These are phyloP conservation scores for Citrus australasica DNA, from an alignment of 345 rosid species.

Conservation along the genomic window DNA sequence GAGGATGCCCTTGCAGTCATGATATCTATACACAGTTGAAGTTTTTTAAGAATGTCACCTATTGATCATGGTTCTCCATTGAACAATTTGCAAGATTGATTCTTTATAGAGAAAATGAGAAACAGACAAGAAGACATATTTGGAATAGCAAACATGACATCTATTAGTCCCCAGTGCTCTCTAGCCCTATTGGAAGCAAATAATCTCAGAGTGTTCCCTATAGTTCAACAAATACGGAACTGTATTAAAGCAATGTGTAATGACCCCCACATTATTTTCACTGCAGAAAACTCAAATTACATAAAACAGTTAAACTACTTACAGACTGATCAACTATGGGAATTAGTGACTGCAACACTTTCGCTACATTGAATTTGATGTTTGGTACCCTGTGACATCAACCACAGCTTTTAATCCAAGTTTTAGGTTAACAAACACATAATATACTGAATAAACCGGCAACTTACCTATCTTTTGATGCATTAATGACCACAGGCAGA, in stretches of 20 bases:
- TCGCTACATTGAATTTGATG: constrained; percentile 95
- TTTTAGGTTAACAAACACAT: background rate
- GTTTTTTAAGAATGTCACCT: background rate
- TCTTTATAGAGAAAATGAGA: background rate
- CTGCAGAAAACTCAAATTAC: background rate
- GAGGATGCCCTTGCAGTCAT: background rate
- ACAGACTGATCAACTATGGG: constrained; percentile 85
- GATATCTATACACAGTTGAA: background rate
- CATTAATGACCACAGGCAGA: constrained; percentile 70
- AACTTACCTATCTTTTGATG: constrained; percentile 82
- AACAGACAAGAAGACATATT: background rate
- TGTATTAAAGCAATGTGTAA: background rate
- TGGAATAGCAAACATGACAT: background rate
- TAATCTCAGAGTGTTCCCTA: background rate
- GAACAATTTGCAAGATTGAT: background rate
- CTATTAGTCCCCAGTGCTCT: background rate
- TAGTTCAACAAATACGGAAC: background rate
- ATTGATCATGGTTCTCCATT: background rate
- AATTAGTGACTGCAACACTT: constrained; percentile 79
- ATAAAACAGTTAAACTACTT: constrained; percentile 28
- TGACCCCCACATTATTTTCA: background rate
- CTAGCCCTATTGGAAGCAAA: background rate
- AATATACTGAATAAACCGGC: background rate
- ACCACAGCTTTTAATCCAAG: background rate
- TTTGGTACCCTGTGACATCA: constrained; percentile 74